phyloP scores from a whole-genome alignment of 495 filamentous ascomycete species.

The Bacidia rubella region DNA sequence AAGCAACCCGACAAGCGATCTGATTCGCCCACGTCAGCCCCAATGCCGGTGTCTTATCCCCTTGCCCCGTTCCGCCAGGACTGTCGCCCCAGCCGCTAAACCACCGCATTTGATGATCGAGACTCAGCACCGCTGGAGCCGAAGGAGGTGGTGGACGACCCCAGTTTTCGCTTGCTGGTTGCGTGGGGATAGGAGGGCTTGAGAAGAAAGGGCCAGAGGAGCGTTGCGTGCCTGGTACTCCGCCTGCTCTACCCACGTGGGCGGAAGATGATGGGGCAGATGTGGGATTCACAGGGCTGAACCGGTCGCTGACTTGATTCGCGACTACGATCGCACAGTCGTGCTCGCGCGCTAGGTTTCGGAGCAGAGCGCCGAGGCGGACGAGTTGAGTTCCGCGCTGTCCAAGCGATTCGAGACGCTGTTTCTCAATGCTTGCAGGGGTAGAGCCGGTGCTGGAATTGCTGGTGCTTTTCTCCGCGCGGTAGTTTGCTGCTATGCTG shows the following conservation, averaged over 20 bases:
- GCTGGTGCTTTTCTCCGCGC: conserved; percentile 55
- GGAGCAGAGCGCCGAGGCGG: conserved; percentile 60
- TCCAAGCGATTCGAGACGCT: conserved; percentile 21
- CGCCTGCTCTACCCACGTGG: conserved; percentile 9
- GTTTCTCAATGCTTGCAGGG: background rate
- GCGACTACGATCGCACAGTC: conserved; percentile 76
- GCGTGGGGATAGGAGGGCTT: conserved; percentile 19
- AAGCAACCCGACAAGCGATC: conserved; percentile 64
- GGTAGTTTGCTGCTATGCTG: conserved; percentile 85
- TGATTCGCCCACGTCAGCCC: conserved; percentile 86
- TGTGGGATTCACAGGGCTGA: conserved; percentile 23
- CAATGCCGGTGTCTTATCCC: conserved; percentile 66
- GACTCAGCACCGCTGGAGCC: conserved; percentile 30
- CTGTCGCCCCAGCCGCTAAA: conserved; percentile 76
- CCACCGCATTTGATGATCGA: conserved; percentile 83
- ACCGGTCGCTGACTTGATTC: conserved; percentile 92
- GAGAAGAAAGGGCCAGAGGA: conserved; percentile 16
- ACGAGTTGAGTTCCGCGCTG: conserved; percentile 54
- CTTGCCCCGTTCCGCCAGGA: conserved; percentile 30
- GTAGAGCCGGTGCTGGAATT: conserved; percentile 15
- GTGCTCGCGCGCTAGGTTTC: conserved; percentile 56
- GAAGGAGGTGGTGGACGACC: conserved; percentile 15
- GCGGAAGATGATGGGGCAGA: conserved; percentile 10
- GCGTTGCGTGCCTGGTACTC: background rate
- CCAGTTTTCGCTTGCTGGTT: conserved; percentile 11